A percentile compares a stretch with the other conserved stretches of the same genome.
Evolutionary conservation across 2,329 filamentous ascomycete genomes (phyloP).

Genomic region (Fusarium sp.): DNA sequence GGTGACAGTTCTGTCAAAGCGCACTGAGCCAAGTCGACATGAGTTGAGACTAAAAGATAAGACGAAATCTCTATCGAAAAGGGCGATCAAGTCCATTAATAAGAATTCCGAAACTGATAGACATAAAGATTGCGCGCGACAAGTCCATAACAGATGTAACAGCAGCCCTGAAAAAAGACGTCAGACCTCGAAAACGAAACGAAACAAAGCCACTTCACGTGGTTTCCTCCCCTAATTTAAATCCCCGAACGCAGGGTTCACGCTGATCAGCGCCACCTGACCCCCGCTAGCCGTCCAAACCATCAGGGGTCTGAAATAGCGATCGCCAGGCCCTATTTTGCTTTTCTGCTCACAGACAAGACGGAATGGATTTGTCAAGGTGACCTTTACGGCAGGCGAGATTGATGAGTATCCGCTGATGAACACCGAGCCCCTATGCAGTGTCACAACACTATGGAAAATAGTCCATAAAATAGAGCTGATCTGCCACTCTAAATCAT

Average conservation of each 20-base stretch:
- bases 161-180: conserved; percentile 2
- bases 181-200: conserved; percentile 14
- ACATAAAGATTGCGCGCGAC: background rate
- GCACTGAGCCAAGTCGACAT: background rate
- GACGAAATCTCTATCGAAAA: background rate
- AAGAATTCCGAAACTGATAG: background rate
- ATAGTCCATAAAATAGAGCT: conserved; percentile 11
- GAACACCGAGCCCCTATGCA: background rate
- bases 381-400: conserved; percentile 5
- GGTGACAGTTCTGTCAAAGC: background rate
- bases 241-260: conserved; percentile 6
- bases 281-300: background rate
- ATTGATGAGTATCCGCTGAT: conserved; percentile 11
- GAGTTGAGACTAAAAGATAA: background rate
- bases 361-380: background rate
- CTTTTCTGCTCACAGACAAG: background rate
- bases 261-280: conserved; percentile 17
- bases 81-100: background rate
- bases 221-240: conserved; percentile 10
- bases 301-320: conserved; percentile 24
- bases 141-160: background rate
- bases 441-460: background rate
- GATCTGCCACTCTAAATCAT: background rate
- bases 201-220: background rate
- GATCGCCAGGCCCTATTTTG: conserved; percentile 25